Evolutionary conservation across 768 basidiomycete genomes (phyloP), one percentile per base, ranked within the genome.

Genomic region (Trametes sanguinea): DNA sequence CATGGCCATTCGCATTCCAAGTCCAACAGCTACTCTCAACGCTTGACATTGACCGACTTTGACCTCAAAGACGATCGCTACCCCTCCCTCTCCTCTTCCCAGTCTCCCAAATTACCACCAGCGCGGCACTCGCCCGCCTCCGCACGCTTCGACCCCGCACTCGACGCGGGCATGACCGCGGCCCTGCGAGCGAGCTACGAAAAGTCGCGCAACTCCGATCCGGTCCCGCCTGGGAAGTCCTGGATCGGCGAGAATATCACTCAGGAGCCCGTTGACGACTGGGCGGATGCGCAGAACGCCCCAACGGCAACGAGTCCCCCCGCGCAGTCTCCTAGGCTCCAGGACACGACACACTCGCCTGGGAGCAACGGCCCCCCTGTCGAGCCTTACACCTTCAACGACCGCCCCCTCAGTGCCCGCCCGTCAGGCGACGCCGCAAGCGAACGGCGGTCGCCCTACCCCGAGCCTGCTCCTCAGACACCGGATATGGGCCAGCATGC

Each of bases 11-110:
- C 78, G 61, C 72, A 73, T 66, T 62, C 75, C 45, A 75, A 72
- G 67, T 69, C 79, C 61, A 73, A 71, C 58, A 72, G 81, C 63
- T 86, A 85, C 74, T 76, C 85, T 53, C 80, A 78, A 68, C 75
- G 80, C 44, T 78, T 88, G 61, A 69, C 77, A 43, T 79, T 86
- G 72, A 76, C 82, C 59, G 87, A 87, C 60, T 78, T 84, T 64
- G 85, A 86, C 73, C 81, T 84, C 72, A 78, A 80, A 68, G 88
- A 88, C 76, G 83, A 81, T 70, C 79, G 87, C 70, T 87, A 88
- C 66, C 76, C 81, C 16, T 59, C 76, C 51, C 68, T 77, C 17
- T 58, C 73, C 33, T 53, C 68, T 48, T 52, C 61, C 48, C 62
- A 61, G 46, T 52, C 61, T 13, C 42, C 57, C 45, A 37, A 51